These are phyloP conservation scores for Herpetomonas samuelpessoai DNA, from an alignment of 208 protist species.

Conservation along the genomic window DNA sequence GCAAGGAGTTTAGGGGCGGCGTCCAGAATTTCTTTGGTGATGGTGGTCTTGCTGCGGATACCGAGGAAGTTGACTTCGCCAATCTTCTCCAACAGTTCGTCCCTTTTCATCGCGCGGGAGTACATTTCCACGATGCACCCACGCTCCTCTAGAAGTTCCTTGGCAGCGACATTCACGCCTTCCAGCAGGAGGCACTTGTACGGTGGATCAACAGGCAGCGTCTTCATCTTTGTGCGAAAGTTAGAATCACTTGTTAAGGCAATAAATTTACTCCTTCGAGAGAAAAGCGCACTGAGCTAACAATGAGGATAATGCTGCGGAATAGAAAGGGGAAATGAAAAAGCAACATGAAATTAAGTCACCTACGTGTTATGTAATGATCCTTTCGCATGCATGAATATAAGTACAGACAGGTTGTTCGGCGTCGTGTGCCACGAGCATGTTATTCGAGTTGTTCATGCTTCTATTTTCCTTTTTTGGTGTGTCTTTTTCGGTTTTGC, in stretches of 20 bases:
- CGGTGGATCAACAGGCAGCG: constrained; percentile 29
- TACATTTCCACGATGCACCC: constrained; percentile 80
- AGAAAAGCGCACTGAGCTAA: too few relatives aligned
- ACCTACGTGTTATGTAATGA: neutral
- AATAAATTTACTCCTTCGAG: too few relatives aligned
- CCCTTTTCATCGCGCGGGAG: constrained; percentile 45
- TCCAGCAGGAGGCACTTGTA: constrained; percentile 84
- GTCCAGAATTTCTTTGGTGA: constrained; percentile 76
- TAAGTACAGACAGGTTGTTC: too few relatives aligned
- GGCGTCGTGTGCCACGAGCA: too few relatives aligned
- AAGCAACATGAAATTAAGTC: neutral
- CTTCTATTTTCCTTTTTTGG: constrained; percentile 1
- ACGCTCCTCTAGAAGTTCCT: constrained; percentile 71
- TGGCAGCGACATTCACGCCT: constrained; percentile 71
- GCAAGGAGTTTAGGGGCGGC: constrained; percentile 73
- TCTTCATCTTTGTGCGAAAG: constrained; percentile 23
- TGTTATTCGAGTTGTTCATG: too few relatives aligned
- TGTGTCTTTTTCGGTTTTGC: too few relatives aligned
- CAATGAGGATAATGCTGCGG: neutral
- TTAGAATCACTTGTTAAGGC: neutral
- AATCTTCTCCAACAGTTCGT: constrained; percentile 81
- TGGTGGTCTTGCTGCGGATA: constrained; percentile 90
- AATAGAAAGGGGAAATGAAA: neutral
- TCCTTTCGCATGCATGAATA: neutral
- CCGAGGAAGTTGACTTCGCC: constrained; percentile 88